A percentile compares a stretch with the other conserved stretches of the same genome.
Conservation (phyloP, 2,329 filamentous ascomycete species). For the Talaromyces sp. region DNA sequence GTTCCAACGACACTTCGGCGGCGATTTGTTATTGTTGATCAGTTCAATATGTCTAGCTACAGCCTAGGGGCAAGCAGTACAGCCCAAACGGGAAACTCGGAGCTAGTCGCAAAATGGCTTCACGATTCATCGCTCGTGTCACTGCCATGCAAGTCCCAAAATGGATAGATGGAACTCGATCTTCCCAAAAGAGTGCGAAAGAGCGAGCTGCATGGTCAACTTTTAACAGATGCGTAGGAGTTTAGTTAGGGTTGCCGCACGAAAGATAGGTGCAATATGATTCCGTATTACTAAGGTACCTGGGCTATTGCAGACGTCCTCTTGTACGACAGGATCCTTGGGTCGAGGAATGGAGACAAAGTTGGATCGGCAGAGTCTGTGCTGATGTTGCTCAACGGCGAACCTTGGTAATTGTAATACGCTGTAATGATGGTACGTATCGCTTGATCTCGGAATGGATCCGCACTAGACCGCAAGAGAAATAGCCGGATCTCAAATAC, state of each 20-base stretch:
- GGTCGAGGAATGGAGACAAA: not conserved
- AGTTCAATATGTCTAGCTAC: not conserved
- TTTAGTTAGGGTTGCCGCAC: not conserved
- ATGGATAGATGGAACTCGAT: not conserved
- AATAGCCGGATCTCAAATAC: not conserved
- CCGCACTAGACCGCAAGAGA: not conserved
- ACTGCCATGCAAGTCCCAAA: not conserved
- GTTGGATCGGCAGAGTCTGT: not conserved
- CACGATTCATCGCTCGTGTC: not conserved
- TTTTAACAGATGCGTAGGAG: no score
- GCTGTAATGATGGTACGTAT: not conserved
- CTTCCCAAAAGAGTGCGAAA: conserved; percentile 3
- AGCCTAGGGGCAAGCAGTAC: not conserved
- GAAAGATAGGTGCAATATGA: not conserved
- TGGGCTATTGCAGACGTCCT: not conserved
- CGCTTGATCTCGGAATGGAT: conserved; percentile 7
- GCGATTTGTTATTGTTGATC: not conserved
- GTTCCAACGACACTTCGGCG: not conserved
- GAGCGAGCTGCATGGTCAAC: conserved; percentile 5
- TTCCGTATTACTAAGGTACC: not conserved
- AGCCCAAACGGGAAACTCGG: not conserved
- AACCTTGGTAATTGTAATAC: not conserved
- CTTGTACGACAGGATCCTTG: not conserved
- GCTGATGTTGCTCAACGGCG: conserved; percentile 9
- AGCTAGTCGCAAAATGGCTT: not conserved